A percentile compares a stretch with the other conserved stretches of the same genome.
Conservation (phyloP, 176 grass and related monocot species). For the maize (Zea mays) region DNA sequence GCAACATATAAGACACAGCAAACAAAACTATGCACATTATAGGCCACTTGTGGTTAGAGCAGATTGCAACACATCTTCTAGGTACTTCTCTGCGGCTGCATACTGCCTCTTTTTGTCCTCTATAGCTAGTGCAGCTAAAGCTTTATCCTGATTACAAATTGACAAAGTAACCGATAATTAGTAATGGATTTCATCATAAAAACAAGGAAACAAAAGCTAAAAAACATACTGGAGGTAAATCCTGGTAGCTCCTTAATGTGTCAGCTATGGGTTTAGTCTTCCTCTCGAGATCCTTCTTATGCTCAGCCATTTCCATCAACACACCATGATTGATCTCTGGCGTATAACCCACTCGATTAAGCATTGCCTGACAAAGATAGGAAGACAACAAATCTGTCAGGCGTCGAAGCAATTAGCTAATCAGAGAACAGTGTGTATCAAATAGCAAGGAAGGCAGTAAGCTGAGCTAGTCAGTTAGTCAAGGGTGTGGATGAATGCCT, state of each 20-base stretch:
- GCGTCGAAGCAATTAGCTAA: slow-evolving; percentile 14
- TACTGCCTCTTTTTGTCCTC: slow-evolving; percentile 97
- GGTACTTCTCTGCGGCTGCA: slow-evolving; percentile 96
- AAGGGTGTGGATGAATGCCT: neutral
- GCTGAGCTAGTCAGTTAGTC: neutral
- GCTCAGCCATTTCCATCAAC: slow-evolving; percentile 98
- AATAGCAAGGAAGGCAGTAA: neutral
- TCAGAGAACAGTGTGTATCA: slow-evolving; percentile 10
- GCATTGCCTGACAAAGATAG: slow-evolving; percentile 63
- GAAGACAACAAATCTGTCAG: slow-evolving; percentile 35
- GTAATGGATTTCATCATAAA: neutral
- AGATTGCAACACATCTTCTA: slow-evolving; percentile 93
- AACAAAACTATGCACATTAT: slow-evolving; percentile 49
- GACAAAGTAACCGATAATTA: slow-evolving; percentile 28
- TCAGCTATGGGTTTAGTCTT: slow-evolving; percentile 96
- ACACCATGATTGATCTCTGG: slow-evolving; percentile 98
- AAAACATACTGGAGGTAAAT: slow-evolving; percentile 83
- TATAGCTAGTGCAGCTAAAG: slow-evolving; percentile 93
- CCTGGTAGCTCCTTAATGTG: slow-evolving; percentile 97
- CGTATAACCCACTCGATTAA: slow-evolving; percentile 92
- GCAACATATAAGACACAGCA: slow-evolving; percentile 32
- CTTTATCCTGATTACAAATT: slow-evolving; percentile 84
- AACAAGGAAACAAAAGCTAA: slow-evolving; percentile 32
- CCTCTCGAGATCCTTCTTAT: slow-evolving; percentile 89
- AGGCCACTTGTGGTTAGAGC: slow-evolving; percentile 67